Base-by-base conservation (phyloP, 1,139 yeast species). In the Pichia norvegensis region DNA sequence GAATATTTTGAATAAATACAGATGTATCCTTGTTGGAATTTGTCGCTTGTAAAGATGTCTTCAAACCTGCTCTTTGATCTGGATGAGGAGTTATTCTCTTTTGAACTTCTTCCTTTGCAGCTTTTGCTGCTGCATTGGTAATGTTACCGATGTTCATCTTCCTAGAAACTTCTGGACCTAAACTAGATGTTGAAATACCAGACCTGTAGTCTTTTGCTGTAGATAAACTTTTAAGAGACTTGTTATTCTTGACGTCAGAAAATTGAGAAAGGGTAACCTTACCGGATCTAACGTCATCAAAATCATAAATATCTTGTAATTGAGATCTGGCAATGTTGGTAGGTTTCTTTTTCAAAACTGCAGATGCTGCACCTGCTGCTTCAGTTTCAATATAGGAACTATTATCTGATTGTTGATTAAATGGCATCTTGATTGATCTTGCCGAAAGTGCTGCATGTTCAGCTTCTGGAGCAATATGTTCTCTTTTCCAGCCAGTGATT, bases 401-500 rank as follows among this genome's bases (percentile, higher is more conserved):
- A n/a, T 38, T 16, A 38, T 38, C 40, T 14, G 45, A 7, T 17
- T 11, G 19, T 21, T 36, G 16, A 27, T 42, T 37, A 25, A 45
- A 48, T 9, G 63, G 61, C 44, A 51, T 55, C 39, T 57, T 58
- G 43, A 53, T 52, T 3, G 67, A 55, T 49, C 57, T 62, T 14
- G 68, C 70, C 45, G 59, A 58, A 23, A 63, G 57, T 2, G 73
- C 72, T 41, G 73, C 71, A 42, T 60, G 62, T 42, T 67, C 68
- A 21, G 72, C 73, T 45, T 66, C 69, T 11, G 63, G 63, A 20
- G 67, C 69, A 52, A 63, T 55, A 36, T 46, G 49, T 20, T 63
- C 72, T 54, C 78, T 66, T 33, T 68, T 67, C 78, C 79, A 76
- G 23, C 72, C 71, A 43, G 62, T 52, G 29, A 71, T 70, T 41